Evolutionary conservation across 1,284 basidiomycete species (phyloP), one percentile per base, ranked within the genome.

Genomic region (Tremellales sp.): DNA sequence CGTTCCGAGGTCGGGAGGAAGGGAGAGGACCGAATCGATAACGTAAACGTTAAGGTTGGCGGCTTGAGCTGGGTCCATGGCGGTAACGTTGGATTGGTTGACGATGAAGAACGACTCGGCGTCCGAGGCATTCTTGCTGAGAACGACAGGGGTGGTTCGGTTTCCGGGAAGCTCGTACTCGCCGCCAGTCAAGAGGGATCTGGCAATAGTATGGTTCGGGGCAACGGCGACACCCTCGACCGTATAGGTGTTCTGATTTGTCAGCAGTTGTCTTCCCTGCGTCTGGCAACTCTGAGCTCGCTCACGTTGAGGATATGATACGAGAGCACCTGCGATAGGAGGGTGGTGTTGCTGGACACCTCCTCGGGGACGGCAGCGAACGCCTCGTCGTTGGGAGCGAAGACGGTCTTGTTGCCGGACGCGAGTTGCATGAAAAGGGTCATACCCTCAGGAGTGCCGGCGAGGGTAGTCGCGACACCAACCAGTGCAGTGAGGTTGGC

Each of bases 271-370:
- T n/a, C n/a, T n/a, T n/a, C n/a, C n/a, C n/a, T n/a, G n/a, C n/a
- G n/a, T n/a, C n/a, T n/a, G n/a, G n/a, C n/a, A n/a, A n/a, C n/a
- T n/a, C n/a, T n/a, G n/a, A n/a, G n/a, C n/a, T n/a, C n/a, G n/a
- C n/a, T n/a, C n/a, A n/a, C n/a, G 44, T 77, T 75, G 17, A 84
- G 74, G 49, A 85, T 68, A 65, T 86, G 84, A 72, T 86, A 86
- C 4, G 81, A 73, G 45, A 86, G 62, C 42, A 81, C 71, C 48
- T 79, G 68, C 29, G 78, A 69, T 13, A 83, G 58, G 13, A 67
- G 50, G 3, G 70, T 72, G 3, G 64, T 48, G 54, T 80, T 74
- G 45, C 58, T 63, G 1, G 76, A 68, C 27, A 78, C 64, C 49
- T 68, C 71, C 27, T 56, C 48, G 25, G 68, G 62, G n/a, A 75